Conservation (phyloP, 169 alveolate species). For the Plasmodium berghei region DNA sequence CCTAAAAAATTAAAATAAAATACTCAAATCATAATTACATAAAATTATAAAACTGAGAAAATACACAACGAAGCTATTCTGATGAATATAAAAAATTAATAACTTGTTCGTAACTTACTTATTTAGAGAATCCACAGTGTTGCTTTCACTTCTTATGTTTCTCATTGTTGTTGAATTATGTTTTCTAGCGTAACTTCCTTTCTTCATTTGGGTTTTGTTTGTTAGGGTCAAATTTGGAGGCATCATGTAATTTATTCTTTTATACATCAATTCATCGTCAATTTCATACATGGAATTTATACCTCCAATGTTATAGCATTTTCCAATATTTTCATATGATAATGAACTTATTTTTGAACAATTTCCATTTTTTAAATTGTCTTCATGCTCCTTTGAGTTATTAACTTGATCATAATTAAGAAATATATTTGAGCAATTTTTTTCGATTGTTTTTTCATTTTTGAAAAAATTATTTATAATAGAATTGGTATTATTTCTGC, state of each 20-base stretch:
- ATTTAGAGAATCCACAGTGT: conserved; percentile 26
- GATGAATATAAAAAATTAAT: background rate
- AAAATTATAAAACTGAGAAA: background rate
- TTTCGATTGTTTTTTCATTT: conserved; percentile 3
- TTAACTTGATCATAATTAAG: background rate
- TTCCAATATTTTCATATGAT: conserved; percentile 5
- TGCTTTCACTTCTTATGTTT: conserved; percentile 21
- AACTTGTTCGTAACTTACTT: conserved; percentile 23
- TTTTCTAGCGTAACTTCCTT: conserved; percentile 4
- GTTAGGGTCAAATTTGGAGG: conserved; percentile 55
- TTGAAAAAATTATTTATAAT: conserved; percentile 38
- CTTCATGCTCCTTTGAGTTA: background rate
- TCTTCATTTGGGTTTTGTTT: conserved; percentile 10
- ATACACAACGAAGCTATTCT: no score
- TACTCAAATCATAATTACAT: background rate
- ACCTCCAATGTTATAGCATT: background rate
- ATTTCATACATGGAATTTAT: background rate
- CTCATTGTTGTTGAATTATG: conserved; percentile 25
- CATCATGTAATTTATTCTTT: conserved; percentile 42
- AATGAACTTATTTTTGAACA: conserved; percentile 29
- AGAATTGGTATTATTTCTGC: conserved; percentile 14
- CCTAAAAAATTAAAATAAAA: conserved; percentile 21
- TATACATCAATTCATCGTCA: conserved; percentile 12
- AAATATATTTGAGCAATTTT: background rate
- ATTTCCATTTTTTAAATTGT: conserved; percentile 12